phyloP scores from a whole-genome alignment of 768 basidiomycete genomes.

The Neoboletus magnificus region DNA sequence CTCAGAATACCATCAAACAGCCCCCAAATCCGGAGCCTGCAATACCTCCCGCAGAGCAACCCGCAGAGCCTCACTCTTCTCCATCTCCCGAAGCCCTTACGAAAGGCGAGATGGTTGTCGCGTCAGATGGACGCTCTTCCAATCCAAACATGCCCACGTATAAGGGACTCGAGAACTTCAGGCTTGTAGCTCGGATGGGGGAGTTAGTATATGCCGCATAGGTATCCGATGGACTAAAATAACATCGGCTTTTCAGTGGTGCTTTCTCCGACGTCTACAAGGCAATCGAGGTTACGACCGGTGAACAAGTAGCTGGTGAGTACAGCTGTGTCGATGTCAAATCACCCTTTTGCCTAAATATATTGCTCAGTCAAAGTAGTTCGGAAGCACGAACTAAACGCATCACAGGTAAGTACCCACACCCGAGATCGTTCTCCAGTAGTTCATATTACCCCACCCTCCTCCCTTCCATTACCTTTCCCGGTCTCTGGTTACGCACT shows the following conservation, averaged over 20 bases:
- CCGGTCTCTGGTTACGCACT: slow-evolving; percentile 17
- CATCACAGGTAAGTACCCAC: slow-evolving; percentile 74
- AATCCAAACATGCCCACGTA: slow-evolving; percentile 81
- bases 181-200: slow-evolving; percentile 84
- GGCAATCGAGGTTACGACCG: slow-evolving; percentile 71
- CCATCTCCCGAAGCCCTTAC: slow-evolving; percentile 15
- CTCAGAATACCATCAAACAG: slow-evolving; percentile 30
- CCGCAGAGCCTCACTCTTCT: slow-evolving; percentile 28
- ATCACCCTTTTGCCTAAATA: slow-evolving; percentile 3
- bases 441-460: slow-evolving; percentile 25
- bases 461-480: slow-evolving; percentile 16
- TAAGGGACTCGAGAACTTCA: slow-evolving; percentile 79
- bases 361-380: slow-evolving; percentile 78
- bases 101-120: slow-evolving; percentile 42
- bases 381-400: slow-evolving; percentile 87
- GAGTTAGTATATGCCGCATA: slow-evolving; percentile 56
- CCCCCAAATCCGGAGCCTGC: slow-evolving; percentile 38
- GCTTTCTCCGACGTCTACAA: slow-evolving; percentile 99
- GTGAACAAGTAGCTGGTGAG: slow-evolving; percentile 80
- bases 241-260: slow-evolving; percentile 49
- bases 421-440: slow-evolving; percentile 19
- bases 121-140: slow-evolving; percentile 70
- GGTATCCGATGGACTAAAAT: slow-evolving; percentile 7
- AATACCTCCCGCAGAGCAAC: slow-evolving; percentile 34
- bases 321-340: not conserved